phyloP scores from a whole-genome alignment of 208 protist genomes.

The Wallacemonas sp. region DNA sequence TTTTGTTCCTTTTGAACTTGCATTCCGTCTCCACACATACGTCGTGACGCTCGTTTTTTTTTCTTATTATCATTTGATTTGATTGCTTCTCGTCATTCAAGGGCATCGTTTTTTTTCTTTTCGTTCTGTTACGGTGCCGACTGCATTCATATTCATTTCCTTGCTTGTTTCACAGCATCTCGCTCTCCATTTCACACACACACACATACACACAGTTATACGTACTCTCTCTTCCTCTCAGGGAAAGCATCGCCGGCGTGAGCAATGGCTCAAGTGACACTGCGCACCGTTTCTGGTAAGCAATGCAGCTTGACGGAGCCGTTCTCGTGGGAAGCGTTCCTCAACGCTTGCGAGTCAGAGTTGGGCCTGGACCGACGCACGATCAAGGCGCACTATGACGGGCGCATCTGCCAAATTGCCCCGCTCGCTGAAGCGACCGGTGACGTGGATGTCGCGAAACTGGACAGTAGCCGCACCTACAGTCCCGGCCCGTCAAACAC shows the following conservation, averaged over 20 bases:
- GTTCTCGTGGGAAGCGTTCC: constrained; percentile 35
- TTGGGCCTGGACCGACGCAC: constrained; percentile 34
- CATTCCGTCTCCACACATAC: no score
- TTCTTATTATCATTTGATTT: no score
- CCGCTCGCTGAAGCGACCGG: neutral
- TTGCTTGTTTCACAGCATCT: no score
- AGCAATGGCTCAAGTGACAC: constrained; percentile 16
- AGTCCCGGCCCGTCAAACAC: no score
- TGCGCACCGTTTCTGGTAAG: constrained; percentile 56
- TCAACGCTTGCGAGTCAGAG: constrained; percentile 31
- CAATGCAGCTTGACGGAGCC: constrained; percentile 30
- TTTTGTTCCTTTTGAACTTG: no score
- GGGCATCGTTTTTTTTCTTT: no score
- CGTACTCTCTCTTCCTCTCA: no score
- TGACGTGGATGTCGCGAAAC: neutral
- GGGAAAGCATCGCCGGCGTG: no score
- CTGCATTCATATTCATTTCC: no score
- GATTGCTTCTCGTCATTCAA: no score
- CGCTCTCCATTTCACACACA: constrained; percentile 3
- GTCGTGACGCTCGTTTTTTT: no score
- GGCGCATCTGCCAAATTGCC: constrained; percentile 13
- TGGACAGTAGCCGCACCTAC: neutral
- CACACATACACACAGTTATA: neutral
- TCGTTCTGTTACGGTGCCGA: no score
- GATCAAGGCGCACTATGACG: constrained; percentile 34